Evolutionary conservation across 2,329 filamentous ascomycete genomes (phyloP).

Genomic region (Colletotrichum sublineola): DNA sequence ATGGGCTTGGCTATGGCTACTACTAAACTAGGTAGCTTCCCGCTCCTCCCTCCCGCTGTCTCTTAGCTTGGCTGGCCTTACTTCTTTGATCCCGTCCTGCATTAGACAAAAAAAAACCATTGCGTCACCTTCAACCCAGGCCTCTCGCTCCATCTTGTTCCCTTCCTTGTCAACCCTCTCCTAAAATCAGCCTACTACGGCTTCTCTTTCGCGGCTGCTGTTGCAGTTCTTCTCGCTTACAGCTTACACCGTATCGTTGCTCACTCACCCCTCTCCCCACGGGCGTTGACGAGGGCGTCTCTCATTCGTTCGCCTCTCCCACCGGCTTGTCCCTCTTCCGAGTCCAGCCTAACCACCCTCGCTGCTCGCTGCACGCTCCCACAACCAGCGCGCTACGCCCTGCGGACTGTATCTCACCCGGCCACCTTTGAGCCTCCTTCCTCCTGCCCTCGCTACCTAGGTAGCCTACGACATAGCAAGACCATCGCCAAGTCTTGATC

Average conservation of each 20-base stretch:
- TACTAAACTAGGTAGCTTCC: background rate
- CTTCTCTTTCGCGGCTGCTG: conserved; percentile 1
- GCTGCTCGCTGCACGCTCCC: conserved; percentile 14
- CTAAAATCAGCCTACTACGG: background rate
- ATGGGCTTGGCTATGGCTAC: background rate
- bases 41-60: background rate
- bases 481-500: background rate
- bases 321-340: conserved; percentile 25
- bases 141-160: background rate
- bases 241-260: background rate
- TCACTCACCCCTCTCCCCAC: background rate
- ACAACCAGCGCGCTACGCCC: conserved; percentile 33
- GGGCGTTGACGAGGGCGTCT: background rate
- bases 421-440: conserved; percentile 21
- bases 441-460: background rate
- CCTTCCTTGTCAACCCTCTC: background rate
- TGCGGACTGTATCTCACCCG: conserved; percentile 21
- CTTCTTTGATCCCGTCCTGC: background rate
- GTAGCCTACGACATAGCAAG: conserved; percentile 8
- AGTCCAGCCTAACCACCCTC: conserved; percentile 22
- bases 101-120: background rate
- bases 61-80: no score
- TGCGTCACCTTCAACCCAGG: background rate
- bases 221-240: background rate
- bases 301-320: background rate